These are phyloP conservation scores for Fusarium musae DNA, from an alignment of 2,329 filamentous ascomycete species.

Conservation along the genomic window DNA sequence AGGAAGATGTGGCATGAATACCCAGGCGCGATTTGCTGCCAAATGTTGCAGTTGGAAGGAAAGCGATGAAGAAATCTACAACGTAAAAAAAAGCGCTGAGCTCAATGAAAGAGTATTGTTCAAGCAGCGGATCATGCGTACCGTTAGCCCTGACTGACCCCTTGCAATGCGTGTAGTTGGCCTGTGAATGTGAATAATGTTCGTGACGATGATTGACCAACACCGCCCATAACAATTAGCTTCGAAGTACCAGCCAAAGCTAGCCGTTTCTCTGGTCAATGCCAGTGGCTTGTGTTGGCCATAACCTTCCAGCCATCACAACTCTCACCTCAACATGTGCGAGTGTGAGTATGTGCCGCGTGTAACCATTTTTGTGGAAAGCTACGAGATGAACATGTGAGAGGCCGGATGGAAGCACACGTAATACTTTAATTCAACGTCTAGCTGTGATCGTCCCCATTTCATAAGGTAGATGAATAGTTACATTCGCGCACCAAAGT, in stretches of 20 bases:
- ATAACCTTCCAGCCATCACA: background rate
- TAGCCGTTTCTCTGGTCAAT: background rate
- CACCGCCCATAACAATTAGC: background rate
- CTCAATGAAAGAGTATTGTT: conserved; percentile 39
- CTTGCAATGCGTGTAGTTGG: conserved; percentile 17
- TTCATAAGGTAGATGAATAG: conserved; percentile 37
- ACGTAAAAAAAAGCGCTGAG: conserved; percentile 30
- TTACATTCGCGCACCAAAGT: conserved; percentile 38
- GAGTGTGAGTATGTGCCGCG: background rate
- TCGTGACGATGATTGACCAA: background rate
- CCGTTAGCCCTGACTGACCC: conserved; percentile 10
- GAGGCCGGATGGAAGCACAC: conserved; percentile 25
- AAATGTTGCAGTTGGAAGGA: conserved; percentile 4
- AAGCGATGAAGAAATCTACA: conserved; percentile 21
- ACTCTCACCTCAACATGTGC: background rate
- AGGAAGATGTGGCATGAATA: conserved; percentile 18
- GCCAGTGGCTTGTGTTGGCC: background rate
- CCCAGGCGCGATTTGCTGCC: conserved; percentile 16
- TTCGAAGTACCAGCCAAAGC: background rate
- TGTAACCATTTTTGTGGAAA: conserved; percentile 6
- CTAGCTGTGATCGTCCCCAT: conserved; percentile 25
- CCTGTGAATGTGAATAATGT: background rate
- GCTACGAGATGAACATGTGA: background rate
- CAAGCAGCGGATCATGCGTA: conserved; percentile 42
- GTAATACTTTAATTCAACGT: conserved; percentile 41